Evolutionary conservation across 2,329 filamentous ascomycete genomes (phyloP).

Genomic region (Elsinoe ampelina): DNA sequence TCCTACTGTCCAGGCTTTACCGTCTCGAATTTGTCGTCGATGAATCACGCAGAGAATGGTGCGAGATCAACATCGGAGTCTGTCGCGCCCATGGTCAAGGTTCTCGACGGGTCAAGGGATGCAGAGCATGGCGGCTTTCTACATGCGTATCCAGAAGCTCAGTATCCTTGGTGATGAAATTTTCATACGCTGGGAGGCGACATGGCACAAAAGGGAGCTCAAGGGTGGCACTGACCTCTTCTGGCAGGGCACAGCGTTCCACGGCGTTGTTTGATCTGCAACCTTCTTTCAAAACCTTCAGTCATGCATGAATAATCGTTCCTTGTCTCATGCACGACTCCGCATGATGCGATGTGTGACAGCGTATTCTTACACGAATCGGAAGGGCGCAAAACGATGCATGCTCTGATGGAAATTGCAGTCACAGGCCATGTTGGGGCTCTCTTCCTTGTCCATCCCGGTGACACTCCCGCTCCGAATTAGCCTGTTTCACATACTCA

Average conservation of each 20-base stretch:
- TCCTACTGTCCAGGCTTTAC: slow-evolving; percentile 33
- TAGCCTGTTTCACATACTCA: slow-evolving; percentile 6
- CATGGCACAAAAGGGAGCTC: too few relatives aligned
- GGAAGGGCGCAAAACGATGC: neutral
- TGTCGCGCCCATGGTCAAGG: slow-evolving; percentile 28
- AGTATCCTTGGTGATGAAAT: slow-evolving; percentile 24
- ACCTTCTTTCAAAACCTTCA: too few relatives aligned
- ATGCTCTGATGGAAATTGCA: neutral
- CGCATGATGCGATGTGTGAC: neutral
- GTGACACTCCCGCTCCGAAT: slow-evolving; percentile 9
- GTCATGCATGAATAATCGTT: neutral
- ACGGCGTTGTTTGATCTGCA: too few relatives aligned
- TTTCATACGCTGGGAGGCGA: neutral
- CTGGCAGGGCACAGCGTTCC: too few relatives aligned
- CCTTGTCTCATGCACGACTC: neutral
- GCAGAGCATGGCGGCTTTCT: slow-evolving; percentile 26
- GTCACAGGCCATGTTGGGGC: neutral
- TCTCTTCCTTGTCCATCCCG: neutral
- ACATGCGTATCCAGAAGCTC: slow-evolving; percentile 23
- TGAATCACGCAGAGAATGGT: slow-evolving; percentile 29
- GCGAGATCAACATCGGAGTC: slow-evolving; percentile 28
- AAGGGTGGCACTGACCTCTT: too few relatives aligned
- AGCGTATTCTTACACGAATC: slow-evolving; percentile 1
- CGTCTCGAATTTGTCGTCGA: slow-evolving; percentile 25
- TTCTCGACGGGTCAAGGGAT: slow-evolving; percentile 30